These are phyloP conservation scores for Kurtzmaniella quercitrusa DNA, from an alignment of 1,139 yeast genomes.

Conservation along the genomic window DNA sequence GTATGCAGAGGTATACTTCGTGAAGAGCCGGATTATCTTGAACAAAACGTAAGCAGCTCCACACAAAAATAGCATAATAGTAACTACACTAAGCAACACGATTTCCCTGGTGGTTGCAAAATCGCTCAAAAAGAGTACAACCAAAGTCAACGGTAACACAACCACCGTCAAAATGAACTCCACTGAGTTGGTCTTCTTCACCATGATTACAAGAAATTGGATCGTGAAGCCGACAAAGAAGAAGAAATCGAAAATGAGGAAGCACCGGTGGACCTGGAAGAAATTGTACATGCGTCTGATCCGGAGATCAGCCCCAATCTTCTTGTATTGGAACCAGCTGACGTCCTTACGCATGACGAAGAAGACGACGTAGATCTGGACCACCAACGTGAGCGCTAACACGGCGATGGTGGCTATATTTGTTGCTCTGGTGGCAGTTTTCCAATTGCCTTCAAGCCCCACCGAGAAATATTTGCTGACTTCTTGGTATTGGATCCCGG, in stretches of 20 bases:
- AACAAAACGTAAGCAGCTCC: conserved; percentile 49
- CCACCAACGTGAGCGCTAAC: conserved; percentile 34
- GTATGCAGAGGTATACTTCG: conserved; percentile 34
- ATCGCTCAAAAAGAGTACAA: conserved; percentile 35
- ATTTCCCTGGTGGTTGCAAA: conserved; percentile 38
- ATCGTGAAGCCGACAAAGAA: conserved; percentile 52
- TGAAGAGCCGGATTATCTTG: conserved; percentile 46
- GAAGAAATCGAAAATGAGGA: conserved; percentile 45
- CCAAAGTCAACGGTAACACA: conserved; percentile 45
- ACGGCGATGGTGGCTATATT: conserved; percentile 46
- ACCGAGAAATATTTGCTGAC: conserved; percentile 22
- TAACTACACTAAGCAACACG: conserved; percentile 21
- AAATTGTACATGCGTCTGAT: conserved; percentile 36
- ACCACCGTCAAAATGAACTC: conserved; percentile 49
- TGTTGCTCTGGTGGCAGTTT: conserved; percentile 28
- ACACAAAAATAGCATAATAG: conserved; percentile 31
- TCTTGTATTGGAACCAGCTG: conserved; percentile 48
- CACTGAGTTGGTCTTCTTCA: conserved; percentile 31
- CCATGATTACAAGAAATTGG: conserved; percentile 49
- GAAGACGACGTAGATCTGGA: conserved; percentile 29
- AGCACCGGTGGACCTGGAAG: conserved; percentile 40
- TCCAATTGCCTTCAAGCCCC: conserved; percentile 20
- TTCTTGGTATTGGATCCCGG: conserved; percentile 49
- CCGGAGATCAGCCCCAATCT: conserved; percentile 47
- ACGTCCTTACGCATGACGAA: conserved; percentile 37